Conservation (phyloP, 768 basidiomycete genomes). For the Coprinellus micaceus region DNA sequence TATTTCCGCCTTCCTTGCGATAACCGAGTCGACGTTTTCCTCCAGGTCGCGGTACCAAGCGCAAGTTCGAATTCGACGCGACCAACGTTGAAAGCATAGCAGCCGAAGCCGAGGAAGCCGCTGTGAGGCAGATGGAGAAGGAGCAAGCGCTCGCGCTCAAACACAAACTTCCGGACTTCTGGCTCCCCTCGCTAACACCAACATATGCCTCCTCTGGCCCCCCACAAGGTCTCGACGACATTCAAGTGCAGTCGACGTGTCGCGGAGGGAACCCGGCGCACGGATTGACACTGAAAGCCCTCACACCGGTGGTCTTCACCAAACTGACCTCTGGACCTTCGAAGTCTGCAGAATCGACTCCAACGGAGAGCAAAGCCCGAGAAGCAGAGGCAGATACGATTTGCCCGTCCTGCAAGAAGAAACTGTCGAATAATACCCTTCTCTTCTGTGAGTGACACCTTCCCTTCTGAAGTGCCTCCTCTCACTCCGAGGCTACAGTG, state of each 20-base stretch:
- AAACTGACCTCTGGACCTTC: slow-evolving; percentile 39
- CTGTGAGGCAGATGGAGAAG: slow-evolving; percentile 73
- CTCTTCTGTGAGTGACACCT: slow-evolving; percentile 54
- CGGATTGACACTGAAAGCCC: slow-evolving; percentile 70
- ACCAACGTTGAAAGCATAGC: slow-evolving; percentile 67
- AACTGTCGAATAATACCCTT: slow-evolving; percentile 72
- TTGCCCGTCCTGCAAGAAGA: slow-evolving; percentile 86
- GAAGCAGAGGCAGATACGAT: slow-evolving; percentile 63
- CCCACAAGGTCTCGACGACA: slow-evolving; percentile 66
- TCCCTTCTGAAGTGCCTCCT: not conserved
- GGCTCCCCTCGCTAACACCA: slow-evolving; percentile 92
- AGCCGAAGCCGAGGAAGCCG: slow-evolving; percentile 84
- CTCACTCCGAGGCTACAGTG: slow-evolving; percentile 37
- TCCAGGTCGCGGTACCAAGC: slow-evolving; percentile 62
- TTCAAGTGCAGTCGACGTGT: slow-evolving; percentile 88
- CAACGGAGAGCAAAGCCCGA: slow-evolving; percentile 35
- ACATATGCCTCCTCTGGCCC: slow-evolving; percentile 62
- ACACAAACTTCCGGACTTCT: slow-evolving; percentile 92
- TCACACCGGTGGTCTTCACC: slow-evolving; percentile 79
- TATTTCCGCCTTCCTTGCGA: not conserved
- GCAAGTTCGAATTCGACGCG: slow-evolving; percentile 82
- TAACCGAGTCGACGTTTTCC: not conserved
- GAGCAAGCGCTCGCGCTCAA: slow-evolving; percentile 85
- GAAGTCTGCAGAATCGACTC: slow-evolving; percentile 35
- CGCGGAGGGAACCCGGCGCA: slow-evolving; percentile 78